Conservation (phyloP, 2,329 filamentous ascomycete genomes). For the Claviceps sp. region DNA sequence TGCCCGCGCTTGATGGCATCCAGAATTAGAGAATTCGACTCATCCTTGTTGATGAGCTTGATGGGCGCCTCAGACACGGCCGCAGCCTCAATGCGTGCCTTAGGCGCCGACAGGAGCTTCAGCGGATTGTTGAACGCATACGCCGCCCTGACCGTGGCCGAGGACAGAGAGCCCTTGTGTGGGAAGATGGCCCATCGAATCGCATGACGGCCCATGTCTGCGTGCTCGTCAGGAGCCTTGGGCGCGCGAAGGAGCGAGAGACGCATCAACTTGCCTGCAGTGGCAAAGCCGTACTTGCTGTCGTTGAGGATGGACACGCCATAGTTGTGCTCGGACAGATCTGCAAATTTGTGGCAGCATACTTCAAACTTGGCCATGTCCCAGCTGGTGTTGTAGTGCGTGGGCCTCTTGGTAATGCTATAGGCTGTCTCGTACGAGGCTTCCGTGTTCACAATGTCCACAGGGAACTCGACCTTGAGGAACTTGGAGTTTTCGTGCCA, state of each 20-base stretch:
- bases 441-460: slow-evolving; percentile 80
- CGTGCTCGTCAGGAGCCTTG: slow-evolving; percentile 85
- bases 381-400: slow-evolving; percentile 95
- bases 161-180: slow-evolving; percentile 58
- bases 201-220: slow-evolving; percentile 81
- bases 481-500: slow-evolving; percentile 98
- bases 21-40: slow-evolving; percentile 53
- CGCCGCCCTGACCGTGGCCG: slow-evolving; percentile 65
- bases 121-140: slow-evolving; percentile 86
- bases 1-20: slow-evolving; percentile 92
- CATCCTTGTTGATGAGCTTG: slow-evolving; percentile 46
- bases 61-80: slow-evolving; percentile 38
- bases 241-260: slow-evolving; percentile 74
- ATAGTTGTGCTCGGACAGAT: slow-evolving; percentile 76
- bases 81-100: slow-evolving; percentile 15
- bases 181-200: slow-evolving; percentile 89
- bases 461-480: slow-evolving; percentile 96
- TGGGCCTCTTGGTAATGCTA: slow-evolving; percentile 76
- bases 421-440: slow-evolving; percentile 94
- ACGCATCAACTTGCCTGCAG: slow-evolving; percentile 77
- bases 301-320: slow-evolving; percentile 91
- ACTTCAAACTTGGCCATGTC: slow-evolving; percentile 98
- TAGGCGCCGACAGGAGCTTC: slow-evolving; percentile 19
- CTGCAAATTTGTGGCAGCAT: slow-evolving; percentile 88
- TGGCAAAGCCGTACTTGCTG: slow-evolving; percentile 92